Evolutionary conservation across 306 rosid genomes (phyloP).

Genomic region (Inga leiocalycina): DNA sequence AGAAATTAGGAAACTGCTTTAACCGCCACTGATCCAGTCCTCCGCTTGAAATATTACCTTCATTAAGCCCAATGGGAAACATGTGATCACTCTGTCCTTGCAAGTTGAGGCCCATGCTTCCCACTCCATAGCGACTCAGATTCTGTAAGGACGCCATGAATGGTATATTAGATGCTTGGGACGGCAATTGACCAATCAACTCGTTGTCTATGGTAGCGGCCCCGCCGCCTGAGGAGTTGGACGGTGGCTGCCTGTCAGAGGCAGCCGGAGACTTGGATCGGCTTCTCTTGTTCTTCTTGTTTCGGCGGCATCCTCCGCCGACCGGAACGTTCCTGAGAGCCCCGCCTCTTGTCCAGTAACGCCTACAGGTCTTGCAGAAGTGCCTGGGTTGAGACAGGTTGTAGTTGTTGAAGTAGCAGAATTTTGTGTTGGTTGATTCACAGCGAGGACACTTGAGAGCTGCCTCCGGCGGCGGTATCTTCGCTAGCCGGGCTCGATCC

Average conservation of each 20-base stretch:
- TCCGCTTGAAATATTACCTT: conserved; percentile 14
- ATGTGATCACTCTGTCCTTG: conserved; percentile 38
- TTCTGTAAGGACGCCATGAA: conserved; percentile 57
- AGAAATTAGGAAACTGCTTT: conserved; percentile 49
- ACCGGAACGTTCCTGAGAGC: conserved; percentile 78
- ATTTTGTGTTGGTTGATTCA: conserved; percentile 73
- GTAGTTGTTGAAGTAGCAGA: conserved; percentile 76
- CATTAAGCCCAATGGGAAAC: conserved; percentile 40
- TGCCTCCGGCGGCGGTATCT: conserved; percentile 51
- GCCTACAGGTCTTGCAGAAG: conserved; percentile 80
- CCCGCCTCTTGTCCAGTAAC: conserved; percentile 82
- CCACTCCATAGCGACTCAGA: conserved; percentile 45
- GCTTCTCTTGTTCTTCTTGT: conserved; percentile 60
- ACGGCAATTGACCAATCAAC: conserved; percentile 37
- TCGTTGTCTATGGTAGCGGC: conserved; percentile 16
- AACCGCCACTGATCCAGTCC: conserved; percentile 48
- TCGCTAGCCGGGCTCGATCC: conserved; percentile 66
- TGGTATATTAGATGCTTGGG: conserved; percentile 42
- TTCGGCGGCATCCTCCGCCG: conserved; percentile 77
- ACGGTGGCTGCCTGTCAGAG: conserved; percentile 25
- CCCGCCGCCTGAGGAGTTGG: conserved; percentile 29
- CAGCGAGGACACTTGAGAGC: conserved; percentile 76
- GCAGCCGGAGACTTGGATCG: conserved; percentile 56
- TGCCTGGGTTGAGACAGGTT: conserved; percentile 74
- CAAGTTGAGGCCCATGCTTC: conserved; percentile 54